A percentile compares a stretch with the other conserved stretches of the same genome.
phyloP scores from a whole-genome alignment of 371 early-diverging fungal species.

The Coemansia sp. region DNA sequence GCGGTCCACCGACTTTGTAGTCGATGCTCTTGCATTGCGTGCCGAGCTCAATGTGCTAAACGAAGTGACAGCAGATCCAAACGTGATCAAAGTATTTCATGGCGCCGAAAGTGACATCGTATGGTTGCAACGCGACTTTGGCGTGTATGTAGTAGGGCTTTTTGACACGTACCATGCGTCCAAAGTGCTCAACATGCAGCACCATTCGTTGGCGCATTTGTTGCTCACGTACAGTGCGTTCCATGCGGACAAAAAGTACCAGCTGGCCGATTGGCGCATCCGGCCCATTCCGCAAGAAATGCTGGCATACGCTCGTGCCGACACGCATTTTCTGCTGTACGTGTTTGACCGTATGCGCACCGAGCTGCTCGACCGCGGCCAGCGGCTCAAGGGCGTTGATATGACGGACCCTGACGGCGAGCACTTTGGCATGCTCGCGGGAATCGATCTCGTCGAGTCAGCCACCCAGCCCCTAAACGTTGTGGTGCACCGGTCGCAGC shows the following conservation, averaged over 20 bases:
- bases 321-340: constrained; percentile 94
- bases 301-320: constrained; percentile 89
- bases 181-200: constrained; percentile 69
- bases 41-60: constrained; percentile 76
- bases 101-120: constrained; percentile 95
- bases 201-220: constrained; percentile 81
- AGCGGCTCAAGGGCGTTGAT: constrained; percentile 17
- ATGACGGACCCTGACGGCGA: constrained; percentile 7
- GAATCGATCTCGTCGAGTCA: constrained; percentile 47
- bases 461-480: constrained; percentile 61
- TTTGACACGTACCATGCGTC: constrained; percentile 97
- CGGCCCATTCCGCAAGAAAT: constrained; percentile 91
- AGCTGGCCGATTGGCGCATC: constrained; percentile 97
- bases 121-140: constrained; percentile 98
- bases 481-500: constrained; percentile 68
- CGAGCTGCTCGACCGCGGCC: constrained; percentile 60
- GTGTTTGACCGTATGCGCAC: constrained; percentile 91
- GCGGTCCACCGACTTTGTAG: constrained; percentile 82
- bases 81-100: constrained; percentile 90
- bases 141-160: constrained; percentile 90
- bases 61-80: constrained; percentile 81
- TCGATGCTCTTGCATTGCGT: constrained; percentile 90
- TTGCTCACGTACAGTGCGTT: constrained; percentile 75
- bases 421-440: constrained; percentile 28
- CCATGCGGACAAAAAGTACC: constrained; percentile 91